Conservation (phyloP, 345 rosid species). For the Triadica sebifera region DNA sequence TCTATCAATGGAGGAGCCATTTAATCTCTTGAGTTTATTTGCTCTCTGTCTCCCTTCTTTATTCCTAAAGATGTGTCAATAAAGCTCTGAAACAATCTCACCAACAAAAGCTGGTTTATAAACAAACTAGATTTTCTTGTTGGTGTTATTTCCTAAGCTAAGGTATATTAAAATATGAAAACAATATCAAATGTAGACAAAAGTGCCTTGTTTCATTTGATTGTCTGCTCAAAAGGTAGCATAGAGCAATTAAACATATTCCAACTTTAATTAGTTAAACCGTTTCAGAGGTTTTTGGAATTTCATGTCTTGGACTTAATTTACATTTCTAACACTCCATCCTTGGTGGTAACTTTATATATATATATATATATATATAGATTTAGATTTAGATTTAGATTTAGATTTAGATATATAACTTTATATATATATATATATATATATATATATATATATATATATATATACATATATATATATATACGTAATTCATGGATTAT, state of each 20-base stretch:
- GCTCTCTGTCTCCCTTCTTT: slow-evolving; percentile 2
- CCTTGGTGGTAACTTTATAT: slow-evolving; percentile 10
- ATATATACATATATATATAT: no score
- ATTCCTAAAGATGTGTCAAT: slow-evolving; percentile 23
- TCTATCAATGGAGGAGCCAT: slow-evolving; percentile 28
- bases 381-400: no score
- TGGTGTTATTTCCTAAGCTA: neutral
- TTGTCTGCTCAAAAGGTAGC: slow-evolving; percentile 19
- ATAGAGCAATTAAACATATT: slow-evolving; percentile 21
- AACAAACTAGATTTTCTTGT: neutral
- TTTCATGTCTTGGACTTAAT: no score
- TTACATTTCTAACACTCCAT: slow-evolving; percentile 16
- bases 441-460: no score
- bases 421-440: no score
- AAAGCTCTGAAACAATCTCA: slow-evolving; percentile 34
- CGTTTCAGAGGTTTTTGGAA: no score
- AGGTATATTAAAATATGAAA: neutral
- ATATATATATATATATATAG: neutral
- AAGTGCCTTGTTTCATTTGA: no score
- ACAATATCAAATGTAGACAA: no score
- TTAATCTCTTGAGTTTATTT: neutral
- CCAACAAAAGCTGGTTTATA: slow-evolving; percentile 14
- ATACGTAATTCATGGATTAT: no score
- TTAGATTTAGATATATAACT: no score
- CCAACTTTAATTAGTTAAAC: no score